Evolutionary conservation across 306 rosid genomes (phyloP), one percentile per base, ranked within the genome.

Genomic region (Lathyrus sativus): DNA sequence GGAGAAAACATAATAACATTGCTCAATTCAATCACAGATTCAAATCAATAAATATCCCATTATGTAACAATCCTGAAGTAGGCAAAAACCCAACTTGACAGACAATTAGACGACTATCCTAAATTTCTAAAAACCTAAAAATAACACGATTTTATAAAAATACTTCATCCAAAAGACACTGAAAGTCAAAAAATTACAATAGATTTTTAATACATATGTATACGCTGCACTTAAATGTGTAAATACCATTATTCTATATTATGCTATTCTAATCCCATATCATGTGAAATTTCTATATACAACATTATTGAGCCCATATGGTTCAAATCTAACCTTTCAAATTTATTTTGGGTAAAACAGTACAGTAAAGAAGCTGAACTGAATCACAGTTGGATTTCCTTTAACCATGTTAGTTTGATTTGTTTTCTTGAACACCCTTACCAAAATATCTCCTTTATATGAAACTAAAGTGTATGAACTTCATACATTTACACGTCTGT

Each of bases 11-110:
- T 9, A 59, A 58, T 38, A 42, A 17, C 56, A 28, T 31, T 24
- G 17, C 70, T 35, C 39, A 35, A 35, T 35, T 35, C 39, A 35
- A 45, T 46, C 43, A n/a, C 44, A 66, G 48, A 58, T 58, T 67
- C 57, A 60, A 15, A 61, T 59, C 63, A 51, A 62, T 53, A 69
- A 76, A 51, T 68, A 38, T 67, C 62, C 28, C 17, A 49, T 73
- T 15, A 73, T 43, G 44, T 29, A 15, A 14, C 35, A 57, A 57
- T 38, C 38, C 55, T 48, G 44, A 67, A 37, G 68, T 67, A 66
- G 9, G 53, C 3, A 51, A 42, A 48, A 42, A 48, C 37, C 45
- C 62, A 66, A 42, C 37, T 28, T 64, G 57, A 42, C 38, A 64
- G 54, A 41, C 37, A 28, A 42, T 28, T 73, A 29, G 55, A 35